A percentile compares a stretch with the other conserved stretches of the same genome.
These are phyloP conservation scores for Hanseniaspora uvarum DNA, from an alignment of 1,139 yeast genomes.

Conservation along the genomic window DNA sequence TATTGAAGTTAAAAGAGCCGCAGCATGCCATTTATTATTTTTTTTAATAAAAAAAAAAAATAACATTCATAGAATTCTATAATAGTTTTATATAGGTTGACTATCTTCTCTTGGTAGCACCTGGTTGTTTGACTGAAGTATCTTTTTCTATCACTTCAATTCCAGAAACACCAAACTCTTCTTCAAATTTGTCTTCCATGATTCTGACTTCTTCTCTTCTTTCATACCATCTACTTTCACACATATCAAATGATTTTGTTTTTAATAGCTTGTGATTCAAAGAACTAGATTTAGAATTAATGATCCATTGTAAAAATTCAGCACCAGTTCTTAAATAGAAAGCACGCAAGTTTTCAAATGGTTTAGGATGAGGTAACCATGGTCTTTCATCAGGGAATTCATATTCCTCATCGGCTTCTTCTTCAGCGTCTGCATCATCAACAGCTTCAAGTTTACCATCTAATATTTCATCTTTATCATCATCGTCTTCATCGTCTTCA, in stretches of 20 bases:
- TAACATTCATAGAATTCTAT: too few relatives aligned
- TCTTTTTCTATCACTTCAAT: constrained; percentile 75
- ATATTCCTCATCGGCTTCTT: constrained; percentile 45
- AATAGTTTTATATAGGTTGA: not conserved
- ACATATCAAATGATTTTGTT: constrained; percentile 77
- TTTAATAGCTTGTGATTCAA: constrained; percentile 87
- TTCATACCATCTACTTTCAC: constrained; percentile 98
- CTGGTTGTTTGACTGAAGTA: constrained; percentile 32
- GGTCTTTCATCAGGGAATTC: constrained; percentile 86
- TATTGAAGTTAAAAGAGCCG: too few relatives aligned
- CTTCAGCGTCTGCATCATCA: constrained; percentile 52
- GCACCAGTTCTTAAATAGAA: constrained; percentile 84
- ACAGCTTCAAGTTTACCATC: constrained; percentile 42
- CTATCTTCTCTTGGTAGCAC: constrained; percentile 32
- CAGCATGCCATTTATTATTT: too few relatives aligned
- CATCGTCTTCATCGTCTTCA: constrained; percentile 56
- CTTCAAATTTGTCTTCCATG: constrained; percentile 83
- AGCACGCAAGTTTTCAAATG: constrained; percentile 75
- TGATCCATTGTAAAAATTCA: constrained; percentile 84
- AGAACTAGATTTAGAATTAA: constrained; percentile 63
- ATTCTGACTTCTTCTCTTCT: constrained; percentile 85
- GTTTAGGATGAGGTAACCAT: constrained; percentile 94
- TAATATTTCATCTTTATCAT: constrained; percentile 39
- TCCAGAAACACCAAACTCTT: constrained; percentile 72
- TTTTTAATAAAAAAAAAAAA: too few relatives aligned